Evolutionary conservation across 1,139 yeast species (phyloP), one percentile per base, ranked within the genome.

Genomic region (Pichia sp.): DNA sequence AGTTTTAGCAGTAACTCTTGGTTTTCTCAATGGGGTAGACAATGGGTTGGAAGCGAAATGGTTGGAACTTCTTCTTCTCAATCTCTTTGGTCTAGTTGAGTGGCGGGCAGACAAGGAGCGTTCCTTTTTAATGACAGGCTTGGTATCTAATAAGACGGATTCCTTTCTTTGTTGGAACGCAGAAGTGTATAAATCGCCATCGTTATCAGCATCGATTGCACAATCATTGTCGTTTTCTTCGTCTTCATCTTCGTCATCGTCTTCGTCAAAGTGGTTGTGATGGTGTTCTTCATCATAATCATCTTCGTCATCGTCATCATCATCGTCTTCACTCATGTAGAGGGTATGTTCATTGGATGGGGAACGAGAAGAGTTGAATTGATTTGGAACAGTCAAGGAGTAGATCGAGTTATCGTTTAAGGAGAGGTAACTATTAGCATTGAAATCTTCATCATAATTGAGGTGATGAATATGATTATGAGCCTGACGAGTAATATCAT

Each of bases 101-200:
- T 47, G 37, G 18, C 42, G 37, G 17, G 46, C 38, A 19, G 53
- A 44, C 14, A 46, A 44, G 2, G 50, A 43, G 18, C 47, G 46
- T 32, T 48, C 52, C 21, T 42, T 45, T 17, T 34, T 45, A 6
- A 55, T 38, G 4, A 48, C 39, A n/a, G 58, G 58, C 39, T 44
- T 50, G 31, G 51, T 44, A 22, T 55, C 57, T 8, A 53, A 49
- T n/a, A 55, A 36, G 4, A 58, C 55, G 37, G 61, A 56, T 35
- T 58, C 58, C 46, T 58, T 55, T 53, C 63, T 57, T 38, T 59
- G 57, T 34, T 57, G 57, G 40, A 57, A 61, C 5, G 60, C 58
- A 14, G 64, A 60, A 8, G 61, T 59, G 45, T 59, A 56, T 24
- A 60, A 43, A 33, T 58, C 62, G n/a, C 19, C 18, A 41, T 39